phyloP scores from a whole-genome alignment of 2,329 filamentous ascomycete genomes.

The Colletotrichum theobromicola region DNA sequence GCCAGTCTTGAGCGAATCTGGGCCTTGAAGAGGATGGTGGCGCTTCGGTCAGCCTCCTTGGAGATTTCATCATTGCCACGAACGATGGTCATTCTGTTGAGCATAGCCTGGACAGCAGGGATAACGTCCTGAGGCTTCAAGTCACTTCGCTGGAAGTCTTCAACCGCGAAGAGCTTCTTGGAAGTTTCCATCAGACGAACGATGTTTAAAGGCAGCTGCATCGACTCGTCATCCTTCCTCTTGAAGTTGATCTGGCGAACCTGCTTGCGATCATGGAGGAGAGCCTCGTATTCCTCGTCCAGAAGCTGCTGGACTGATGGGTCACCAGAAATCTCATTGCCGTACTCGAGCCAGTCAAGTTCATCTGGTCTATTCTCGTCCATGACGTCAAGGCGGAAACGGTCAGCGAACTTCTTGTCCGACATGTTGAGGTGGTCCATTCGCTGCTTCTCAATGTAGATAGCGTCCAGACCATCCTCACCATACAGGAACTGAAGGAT shows the following conservation, averaged over 20 bases:
- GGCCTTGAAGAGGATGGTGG: conserved; percentile 91
- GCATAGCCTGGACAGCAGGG: conserved; percentile 74
- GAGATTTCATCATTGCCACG: conserved; percentile 86
- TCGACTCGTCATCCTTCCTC: conserved; percentile 80
- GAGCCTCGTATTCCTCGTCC: conserved; percentile 85
- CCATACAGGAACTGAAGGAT: conserved; percentile 98
- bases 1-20: conserved; percentile 87
- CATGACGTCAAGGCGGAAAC: conserved; percentile 89
- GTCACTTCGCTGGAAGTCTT: conserved; percentile 84
- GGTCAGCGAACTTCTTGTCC: conserved; percentile 76
- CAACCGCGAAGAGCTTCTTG: conserved; percentile 89
- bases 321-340: conserved; percentile 85
- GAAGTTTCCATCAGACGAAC: conserved; percentile 89
- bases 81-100: conserved; percentile 83
- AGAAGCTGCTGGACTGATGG: conserved; percentile 85
- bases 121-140: conserved; percentile 88
- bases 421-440: conserved; percentile 87
- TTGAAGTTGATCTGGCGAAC: conserved; percentile 72
- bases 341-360: conserved; percentile 80
- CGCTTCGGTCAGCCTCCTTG: conserved; percentile 82
- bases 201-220: conserved; percentile 93
- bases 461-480: conserved; percentile 94
- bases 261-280: conserved; percentile 75
- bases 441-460: conserved; percentile 90
- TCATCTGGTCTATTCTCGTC: conserved; percentile 59